Base-by-base conservation (phyloP, 2,329 filamentous ascomycete species). In the Cladosporium sp. region DNA sequence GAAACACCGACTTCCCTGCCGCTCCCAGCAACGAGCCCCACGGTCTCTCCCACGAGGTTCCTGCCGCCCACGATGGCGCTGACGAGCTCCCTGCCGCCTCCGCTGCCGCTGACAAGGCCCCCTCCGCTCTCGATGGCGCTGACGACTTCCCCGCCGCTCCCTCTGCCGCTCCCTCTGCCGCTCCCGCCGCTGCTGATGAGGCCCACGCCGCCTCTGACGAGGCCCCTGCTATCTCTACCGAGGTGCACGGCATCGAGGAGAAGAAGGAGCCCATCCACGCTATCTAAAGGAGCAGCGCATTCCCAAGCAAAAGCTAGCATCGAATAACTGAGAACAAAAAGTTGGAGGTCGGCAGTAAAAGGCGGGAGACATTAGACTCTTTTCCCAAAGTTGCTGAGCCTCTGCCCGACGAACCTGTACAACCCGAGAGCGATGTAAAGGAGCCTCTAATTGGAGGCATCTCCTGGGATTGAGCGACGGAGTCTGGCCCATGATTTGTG, bases 1-100 rank as follows among this genome's bases (percentile, higher is more conserved):
- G 24, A 15, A 59, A 24, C 36, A 26, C 44, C 21, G 66, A 68
- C 36, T 68, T 68, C 59, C 66, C 66, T 4, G 36, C 57, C 26
- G 66, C 66, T 38, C 64, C 66, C 28, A 58, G 38, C 52, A 41
- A 15, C 30, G 59, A 62, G 59, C 44, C 47, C 26, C 61, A 64
- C 51, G 61, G 44, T 28, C 34, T 57, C 51, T 52, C 51, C 4
- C 41, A 64, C 10, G 49, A 47, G 18, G 51, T 44, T 11, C 34
- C 51, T 8, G 51, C 61, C 4, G 51, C 61, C 18, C 24, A 47
- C 26, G 41, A 47, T 21, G 41, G 41, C 10, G 41, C 41, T 47
- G 41, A 47, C n/a, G 41, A 47, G 41, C 10, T 12, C n/a, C 41
- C 41, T 21, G 41, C 41, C n/a, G 10, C 38, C 38, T 14, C 14